Evolutionary conservation across 1,284 basidiomycete species (phyloP).

Genomic region (Volvariella surrecta): DNA sequence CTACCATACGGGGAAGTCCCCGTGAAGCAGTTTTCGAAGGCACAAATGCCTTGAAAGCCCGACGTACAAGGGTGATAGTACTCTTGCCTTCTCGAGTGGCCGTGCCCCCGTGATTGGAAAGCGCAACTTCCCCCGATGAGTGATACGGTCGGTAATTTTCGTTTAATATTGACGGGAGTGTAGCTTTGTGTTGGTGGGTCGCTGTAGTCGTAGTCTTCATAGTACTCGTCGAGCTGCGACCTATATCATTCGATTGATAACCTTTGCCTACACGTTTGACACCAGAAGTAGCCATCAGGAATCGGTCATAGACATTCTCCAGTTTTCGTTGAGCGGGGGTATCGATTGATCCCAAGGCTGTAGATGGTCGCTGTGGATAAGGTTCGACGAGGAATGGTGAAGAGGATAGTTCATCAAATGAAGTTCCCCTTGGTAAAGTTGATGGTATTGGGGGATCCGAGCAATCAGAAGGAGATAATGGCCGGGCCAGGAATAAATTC

Average conservation of each 20-base stretch:
- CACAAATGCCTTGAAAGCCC: constrained; percentile 60
- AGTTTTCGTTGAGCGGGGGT: constrained; percentile 42
- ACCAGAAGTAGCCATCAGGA: constrained; percentile 69
- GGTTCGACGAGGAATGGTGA: constrained; percentile 57
- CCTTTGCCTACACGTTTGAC: constrained; percentile 68
- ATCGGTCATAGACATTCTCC: constrained; percentile 68
- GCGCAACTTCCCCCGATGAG: constrained; percentile 45
- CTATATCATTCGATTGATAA: constrained; percentile 58
- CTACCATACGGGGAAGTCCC: constrained; percentile 32
- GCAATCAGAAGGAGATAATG: constrained; percentile 19
- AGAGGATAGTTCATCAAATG: constrained; percentile 45
- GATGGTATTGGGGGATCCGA: too few relatives aligned
- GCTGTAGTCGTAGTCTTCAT: constrained; percentile 16
- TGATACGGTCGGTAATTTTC: constrained; percentile 35
- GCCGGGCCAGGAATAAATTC: constrained; percentile 52
- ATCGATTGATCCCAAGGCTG: constrained; percentile 26
- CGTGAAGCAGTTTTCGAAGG: constrained; percentile 42
- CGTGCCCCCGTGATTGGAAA: constrained; percentile 23
- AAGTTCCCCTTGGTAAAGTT: constrained; percentile 14
- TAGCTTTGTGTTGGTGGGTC: constrained; percentile 24
- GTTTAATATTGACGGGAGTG: constrained; percentile 53
- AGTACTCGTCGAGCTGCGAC: constrained; percentile 24
- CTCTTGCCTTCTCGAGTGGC: constrained; percentile 17
- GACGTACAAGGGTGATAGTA: constrained; percentile 47
- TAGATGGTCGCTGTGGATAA: constrained; percentile 38